Evolutionary conservation across 2,329 filamentous ascomycete genomes (phyloP).

Genomic region (Aspergillus fructus): DNA sequence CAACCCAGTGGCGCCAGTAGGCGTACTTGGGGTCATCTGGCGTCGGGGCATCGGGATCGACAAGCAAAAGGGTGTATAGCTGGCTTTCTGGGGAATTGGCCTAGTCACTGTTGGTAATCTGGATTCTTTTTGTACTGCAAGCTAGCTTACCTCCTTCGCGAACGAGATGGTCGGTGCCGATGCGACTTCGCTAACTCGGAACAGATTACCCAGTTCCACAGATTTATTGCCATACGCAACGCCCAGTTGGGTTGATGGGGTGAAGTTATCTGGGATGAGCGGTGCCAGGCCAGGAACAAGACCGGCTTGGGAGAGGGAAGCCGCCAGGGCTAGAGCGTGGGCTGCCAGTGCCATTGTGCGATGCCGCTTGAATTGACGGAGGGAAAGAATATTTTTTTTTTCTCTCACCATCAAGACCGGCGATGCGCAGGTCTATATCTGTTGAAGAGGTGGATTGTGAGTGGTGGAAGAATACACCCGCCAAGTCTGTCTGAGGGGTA

Average conservation of each 20-base stretch:
- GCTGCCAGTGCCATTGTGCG: conserved; percentile 1
- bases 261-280: conserved; percentile 12
- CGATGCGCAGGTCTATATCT: background rate
- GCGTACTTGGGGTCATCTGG: conserved; percentile 20
- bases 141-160: conserved; percentile 3
- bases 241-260: conserved; percentile 3
- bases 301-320: conserved; percentile 3
- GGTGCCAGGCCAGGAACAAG: conserved; percentile 10
- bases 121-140: too few relatives aligned
- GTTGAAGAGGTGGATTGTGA: background rate
- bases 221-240: conserved; percentile 10
- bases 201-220: conserved; percentile 11
- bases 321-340: background rate
- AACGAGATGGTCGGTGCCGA: conserved; percentile 9
- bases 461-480: conserved; percentile 10
- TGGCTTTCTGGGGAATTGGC: background rate
- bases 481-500: conserved; percentile 10
- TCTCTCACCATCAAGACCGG: too few relatives aligned
- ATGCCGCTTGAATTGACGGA: too few relatives aligned
- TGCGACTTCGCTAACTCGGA: conserved; percentile 18
- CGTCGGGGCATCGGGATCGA: conserved; percentile 18
- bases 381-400: too few relatives aligned
- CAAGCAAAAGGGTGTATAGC: conserved; percentile 15
- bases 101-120: background rate
- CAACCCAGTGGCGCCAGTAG: conserved; percentile 21